Percentiles rank a stretch among this genome's conserved stretches.
Evolutionary conservation across 2,329 filamentous ascomycete genomes (phyloP).

Genomic region (Pseudocercospora macadamiae): DNA sequence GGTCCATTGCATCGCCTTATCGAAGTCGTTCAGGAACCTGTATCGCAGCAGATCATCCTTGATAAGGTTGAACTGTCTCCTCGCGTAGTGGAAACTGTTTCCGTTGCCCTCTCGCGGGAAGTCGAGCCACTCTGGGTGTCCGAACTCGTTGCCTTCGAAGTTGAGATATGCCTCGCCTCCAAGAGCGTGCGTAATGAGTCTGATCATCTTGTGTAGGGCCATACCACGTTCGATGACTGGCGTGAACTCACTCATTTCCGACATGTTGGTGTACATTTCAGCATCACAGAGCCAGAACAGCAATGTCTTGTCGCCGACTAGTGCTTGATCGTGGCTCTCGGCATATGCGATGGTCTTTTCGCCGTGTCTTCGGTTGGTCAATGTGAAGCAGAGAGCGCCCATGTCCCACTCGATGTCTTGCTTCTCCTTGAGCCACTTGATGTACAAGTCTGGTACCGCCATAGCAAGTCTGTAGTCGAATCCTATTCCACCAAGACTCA

Average conservation of each 20-base stretch:
- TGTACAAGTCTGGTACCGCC: constrained; percentile 98
- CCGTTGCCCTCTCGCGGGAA: constrained; percentile 80
- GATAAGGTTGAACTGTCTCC: constrained; percentile 89
- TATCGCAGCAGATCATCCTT: constrained; percentile 87
- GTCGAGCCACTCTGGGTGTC: constrained; percentile 98
- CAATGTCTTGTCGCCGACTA: constrained; percentile 86
- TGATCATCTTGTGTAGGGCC: constrained; percentile 95
- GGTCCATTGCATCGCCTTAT: constrained; percentile 83
- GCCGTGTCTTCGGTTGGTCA: constrained; percentile 90
- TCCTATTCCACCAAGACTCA: constrained; percentile 85
- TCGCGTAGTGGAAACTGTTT: constrained; percentile 48
- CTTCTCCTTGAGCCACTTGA: constrained; percentile 95
- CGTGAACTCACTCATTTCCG: constrained; percentile 77
- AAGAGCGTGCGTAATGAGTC: constrained; percentile 84
- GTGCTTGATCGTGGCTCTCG: constrained; percentile 20
- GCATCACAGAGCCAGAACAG: constrained; percentile 99
- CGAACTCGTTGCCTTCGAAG: constrained; percentile 98
- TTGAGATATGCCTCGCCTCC: constrained; percentile 97
- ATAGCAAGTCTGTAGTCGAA: constrained; percentile 98
- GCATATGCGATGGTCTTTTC: constrained; percentile 87
- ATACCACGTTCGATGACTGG: constrained; percentile 88
- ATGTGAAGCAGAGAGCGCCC: constrained; percentile 77
- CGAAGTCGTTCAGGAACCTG: constrained; percentile 89
- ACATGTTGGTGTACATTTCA: constrained; percentile 98
- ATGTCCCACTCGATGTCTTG: constrained; percentile 92